Evolutionary conservation across 78 protist genomes (phyloP).

Genomic region (Tieghemostelium lacteum): DNA sequence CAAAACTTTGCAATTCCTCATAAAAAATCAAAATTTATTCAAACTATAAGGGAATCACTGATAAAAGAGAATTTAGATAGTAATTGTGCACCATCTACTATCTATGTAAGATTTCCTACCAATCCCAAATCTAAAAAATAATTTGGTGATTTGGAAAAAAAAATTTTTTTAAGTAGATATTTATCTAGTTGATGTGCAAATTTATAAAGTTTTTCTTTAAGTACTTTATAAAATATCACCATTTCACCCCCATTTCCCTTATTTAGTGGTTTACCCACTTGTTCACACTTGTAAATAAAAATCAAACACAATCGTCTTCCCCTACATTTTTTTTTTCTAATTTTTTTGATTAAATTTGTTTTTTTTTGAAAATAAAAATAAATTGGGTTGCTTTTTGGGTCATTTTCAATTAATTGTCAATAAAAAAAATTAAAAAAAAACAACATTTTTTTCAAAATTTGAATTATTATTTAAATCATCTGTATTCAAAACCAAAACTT

Average conservation of each 20-base stretch:
- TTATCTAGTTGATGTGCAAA: neutral
- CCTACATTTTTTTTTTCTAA: too few relatives aligned
- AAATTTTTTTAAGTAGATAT: too few relatives aligned
- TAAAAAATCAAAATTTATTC: neutral
- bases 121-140: neutral
- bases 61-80: neutral
- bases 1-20: neutral
- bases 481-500: too few relatives aligned
- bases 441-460: too few relatives aligned
- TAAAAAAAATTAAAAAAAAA: too few relatives aligned
- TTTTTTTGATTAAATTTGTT: too few relatives aligned
- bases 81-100: neutral
- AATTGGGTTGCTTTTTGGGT: too few relatives aligned
- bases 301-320: neutral
- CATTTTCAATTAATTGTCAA: too few relatives aligned
- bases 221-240: neutral
- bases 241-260: neutral
- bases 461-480: too few relatives aligned
- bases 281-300: neutral
- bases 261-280: neutral
- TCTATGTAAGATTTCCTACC: conserved; percentile 20
- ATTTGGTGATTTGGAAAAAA: too few relatives aligned
- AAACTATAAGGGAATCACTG: neutral
- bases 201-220: neutral
- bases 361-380: too few relatives aligned